These are phyloP conservation scores for Hyaloscypha bicolor DNA, from an alignment of 495 filamentous ascomycete species.

Conservation along the genomic window DNA sequence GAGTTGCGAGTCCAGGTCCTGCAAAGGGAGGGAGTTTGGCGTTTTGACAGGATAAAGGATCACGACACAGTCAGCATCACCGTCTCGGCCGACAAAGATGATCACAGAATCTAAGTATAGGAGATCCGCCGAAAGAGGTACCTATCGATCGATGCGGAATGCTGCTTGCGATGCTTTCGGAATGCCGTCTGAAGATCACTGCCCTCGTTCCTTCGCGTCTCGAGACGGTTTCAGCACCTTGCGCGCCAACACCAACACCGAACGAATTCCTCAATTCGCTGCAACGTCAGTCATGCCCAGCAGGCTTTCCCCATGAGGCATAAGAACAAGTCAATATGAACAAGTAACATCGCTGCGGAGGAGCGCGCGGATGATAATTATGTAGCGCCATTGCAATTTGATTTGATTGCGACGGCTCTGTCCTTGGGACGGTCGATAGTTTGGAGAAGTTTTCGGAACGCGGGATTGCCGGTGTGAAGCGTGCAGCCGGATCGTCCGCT, in stretches of 20 bases:
- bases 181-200: neutral
- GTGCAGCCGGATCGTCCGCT: neutral
- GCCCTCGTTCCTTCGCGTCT: neutral
- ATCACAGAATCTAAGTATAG: neutral
- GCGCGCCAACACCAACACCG: constrained; percentile 2
- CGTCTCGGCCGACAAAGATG: neutral
- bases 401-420: neutral
- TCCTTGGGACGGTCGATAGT: neutral
- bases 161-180: neutral
- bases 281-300: neutral
- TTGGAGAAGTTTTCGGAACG: neutral
- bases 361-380: neutral
- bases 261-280: constrained; percentile 7
- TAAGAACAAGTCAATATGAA: neutral
- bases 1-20: neutral
- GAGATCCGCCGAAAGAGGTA: neutral
- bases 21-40: neutral
- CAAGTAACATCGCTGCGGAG: neutral
- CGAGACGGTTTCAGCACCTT: neutral
- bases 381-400: neutral
- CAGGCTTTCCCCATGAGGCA: neutral
- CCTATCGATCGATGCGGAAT: neutral
- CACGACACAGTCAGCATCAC: neutral
- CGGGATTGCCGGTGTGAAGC: neutral
- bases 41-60: neutral